These are phyloP conservation scores for Aquanectria penicillioides DNA, from an alignment of 2,329 filamentous ascomycete genomes.

Conservation along the genomic window DNA sequence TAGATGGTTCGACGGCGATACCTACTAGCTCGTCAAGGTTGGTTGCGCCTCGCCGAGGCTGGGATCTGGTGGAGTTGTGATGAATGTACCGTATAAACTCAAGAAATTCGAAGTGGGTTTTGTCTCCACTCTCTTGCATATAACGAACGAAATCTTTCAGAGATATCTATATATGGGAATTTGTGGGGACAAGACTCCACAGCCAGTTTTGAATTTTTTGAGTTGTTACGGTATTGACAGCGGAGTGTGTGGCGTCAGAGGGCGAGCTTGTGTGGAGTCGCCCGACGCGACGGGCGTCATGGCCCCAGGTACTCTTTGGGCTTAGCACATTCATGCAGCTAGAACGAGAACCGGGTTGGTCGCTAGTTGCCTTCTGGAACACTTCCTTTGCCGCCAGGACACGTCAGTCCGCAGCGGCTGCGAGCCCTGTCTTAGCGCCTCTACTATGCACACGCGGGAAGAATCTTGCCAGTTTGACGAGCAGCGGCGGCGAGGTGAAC, in stretches of 20 bases:
- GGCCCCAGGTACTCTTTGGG: slow-evolving; percentile 10
- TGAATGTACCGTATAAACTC: background rate
- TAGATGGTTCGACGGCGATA: no score
- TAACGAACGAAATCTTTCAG: no score
- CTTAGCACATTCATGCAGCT: slow-evolving; percentile 20
- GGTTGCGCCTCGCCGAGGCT: background rate
- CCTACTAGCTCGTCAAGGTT: no score
- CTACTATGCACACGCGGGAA: background rate
- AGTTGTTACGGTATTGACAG: slow-evolving; percentile 1
- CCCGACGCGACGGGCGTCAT: background rate
- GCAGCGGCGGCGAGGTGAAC: background rate
- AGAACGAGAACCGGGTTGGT: slow-evolving; percentile 20
- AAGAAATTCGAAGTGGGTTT: no score
- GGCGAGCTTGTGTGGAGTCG: slow-evolving; percentile 19
- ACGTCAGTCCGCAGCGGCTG: background rate
- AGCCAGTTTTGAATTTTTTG: no score
- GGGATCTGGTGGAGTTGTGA: background rate
- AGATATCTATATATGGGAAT: no score
- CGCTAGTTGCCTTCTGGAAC: slow-evolving; percentile 29
- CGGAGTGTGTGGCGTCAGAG: slow-evolving; percentile 1
- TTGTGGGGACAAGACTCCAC: no score
- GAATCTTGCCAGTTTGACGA: background rate
- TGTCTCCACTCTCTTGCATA: no score
- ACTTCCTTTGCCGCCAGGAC: slow-evolving; percentile 17
- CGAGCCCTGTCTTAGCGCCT: slow-evolving; percentile 2